A percentile compares a stretch with the other conserved stretches of the same genome.
phyloP scores from a whole-genome alignment of 106 monocot genomes.

The Acanthochlamys bracteata region DNA sequence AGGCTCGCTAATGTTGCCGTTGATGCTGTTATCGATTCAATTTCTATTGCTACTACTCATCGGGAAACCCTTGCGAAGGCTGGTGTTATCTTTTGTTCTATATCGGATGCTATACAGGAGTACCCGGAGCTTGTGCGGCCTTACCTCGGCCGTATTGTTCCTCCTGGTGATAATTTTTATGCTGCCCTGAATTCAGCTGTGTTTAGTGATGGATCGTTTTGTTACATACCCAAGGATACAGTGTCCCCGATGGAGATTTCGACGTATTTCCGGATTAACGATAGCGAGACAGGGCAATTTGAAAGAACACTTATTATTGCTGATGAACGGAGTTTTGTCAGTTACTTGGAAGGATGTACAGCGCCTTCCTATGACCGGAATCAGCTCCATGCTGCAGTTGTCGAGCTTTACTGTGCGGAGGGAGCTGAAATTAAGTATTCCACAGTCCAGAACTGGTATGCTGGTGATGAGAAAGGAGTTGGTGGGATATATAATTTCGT shows the following conservation, averaged over 20 bases:
- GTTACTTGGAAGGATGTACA: conserved; percentile 94
- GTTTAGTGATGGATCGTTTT: conserved; percentile 92
- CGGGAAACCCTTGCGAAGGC: conserved; percentile 51
- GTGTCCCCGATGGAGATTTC: conserved; percentile 92
- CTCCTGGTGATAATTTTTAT: conserved; percentile 75
- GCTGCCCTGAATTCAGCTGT: conserved; percentile 89
- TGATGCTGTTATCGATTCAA: conserved; percentile 86
- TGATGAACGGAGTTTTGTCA: conserved; percentile 76
- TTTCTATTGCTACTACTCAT: conserved; percentile 86
- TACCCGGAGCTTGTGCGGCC: conserved; percentile 68
- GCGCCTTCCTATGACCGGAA: conserved; percentile 80
- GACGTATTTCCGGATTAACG: conserved; percentile 90
- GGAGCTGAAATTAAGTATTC: conserved; percentile 92
- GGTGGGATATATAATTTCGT: conserved; percentile 98
- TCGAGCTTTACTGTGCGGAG: conserved; percentile 76
- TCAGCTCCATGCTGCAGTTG: conserved; percentile 94
- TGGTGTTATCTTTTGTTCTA: conserved; percentile 93
- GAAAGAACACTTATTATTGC: conserved; percentile 86
- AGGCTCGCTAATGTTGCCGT: conserved; percentile 84
- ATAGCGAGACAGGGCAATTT: conserved; percentile 82
- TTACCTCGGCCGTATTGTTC: conserved; percentile 77
- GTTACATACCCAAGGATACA: conserved; percentile 85
- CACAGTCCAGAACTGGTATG: conserved; percentile 97
- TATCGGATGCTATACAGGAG: conserved; percentile 75
- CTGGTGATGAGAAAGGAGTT: conserved; percentile 68